A percentile compares a stretch with the other conserved stretches of the same genome.
Conservation (phyloP, 1,284 basidiomycete species). For the Ceratobasidium sp. region DNA sequence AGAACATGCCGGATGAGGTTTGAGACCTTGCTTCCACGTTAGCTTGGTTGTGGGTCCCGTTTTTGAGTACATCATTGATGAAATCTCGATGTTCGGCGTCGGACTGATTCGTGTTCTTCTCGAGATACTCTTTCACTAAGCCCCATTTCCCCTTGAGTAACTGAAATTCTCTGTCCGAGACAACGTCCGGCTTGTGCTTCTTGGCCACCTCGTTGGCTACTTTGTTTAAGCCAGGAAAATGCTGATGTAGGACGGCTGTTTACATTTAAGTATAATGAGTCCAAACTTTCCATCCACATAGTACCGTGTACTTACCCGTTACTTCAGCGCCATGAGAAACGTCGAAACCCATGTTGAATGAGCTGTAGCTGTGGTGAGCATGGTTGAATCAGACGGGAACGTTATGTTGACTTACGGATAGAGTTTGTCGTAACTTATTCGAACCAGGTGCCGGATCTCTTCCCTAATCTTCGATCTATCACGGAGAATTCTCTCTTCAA, state of each 20-base stretch:
- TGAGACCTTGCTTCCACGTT: not conserved
- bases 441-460: constrained; percentile 26
- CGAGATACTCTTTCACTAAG: not conserved
- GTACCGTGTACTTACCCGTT: constrained; percentile 10
- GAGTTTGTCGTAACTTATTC: not conserved
- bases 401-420: constrained; percentile 21
- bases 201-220: not conserved
- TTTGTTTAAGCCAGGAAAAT: not conserved
- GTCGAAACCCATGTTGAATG: constrained; percentile 4
- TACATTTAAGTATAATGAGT: not conserved
- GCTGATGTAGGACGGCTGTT: constrained; percentile 9
- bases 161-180: not conserved
- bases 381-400: not conserved
- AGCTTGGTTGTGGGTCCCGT: too few relatives aligned
- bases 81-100: not conserved
- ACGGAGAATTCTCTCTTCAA: not conserved
- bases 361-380: not conserved
- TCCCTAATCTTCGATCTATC: constrained; percentile 8
- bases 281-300: not conserved
- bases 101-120: not conserved
- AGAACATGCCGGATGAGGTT: not conserved
- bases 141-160: not conserved
- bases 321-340: not conserved
- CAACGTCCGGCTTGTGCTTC: not conserved
- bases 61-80: not conserved